Evolutionary conservation across 805 yeast species (phyloP), one percentile per base, ranked within the genome.

Genomic region (Wickerhamiella sergipiensis): DNA sequence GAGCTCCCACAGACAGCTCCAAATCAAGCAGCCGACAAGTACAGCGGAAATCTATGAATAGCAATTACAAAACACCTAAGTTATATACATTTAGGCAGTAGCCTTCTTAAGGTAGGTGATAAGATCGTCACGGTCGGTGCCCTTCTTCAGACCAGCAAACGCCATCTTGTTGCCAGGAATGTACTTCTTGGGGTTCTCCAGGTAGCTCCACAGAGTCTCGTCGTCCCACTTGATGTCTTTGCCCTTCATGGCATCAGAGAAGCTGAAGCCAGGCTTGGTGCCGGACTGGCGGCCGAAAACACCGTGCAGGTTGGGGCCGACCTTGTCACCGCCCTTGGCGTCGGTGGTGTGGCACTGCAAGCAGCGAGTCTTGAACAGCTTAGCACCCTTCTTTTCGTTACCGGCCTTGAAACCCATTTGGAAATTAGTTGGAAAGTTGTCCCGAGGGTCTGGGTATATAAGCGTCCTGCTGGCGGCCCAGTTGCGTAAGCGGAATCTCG

Each of bases 141-240:
- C 83, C 81, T 92, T 92, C 89, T 92, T 92, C 74, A 92, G 81
- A 77, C 98, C 98, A 76, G 96, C 98, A 66, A 90, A 92, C 60
- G 98, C 97, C 98, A 92, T 92, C 85, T 92, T 92, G 78, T 97
- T 92, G 73, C 98, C 98, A 70, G 98, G 98, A 64, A 92, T 88
- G 79, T 88, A 92, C 78, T 92, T 92, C 94, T 92, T 92, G 77
- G 98, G 98, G 85, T 92, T 92, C 75, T 85, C 95, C 73, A 92
- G 81, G 83, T 92, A 92, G 72, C 85, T 95, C 64, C 83, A 78
- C 84, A 92, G 79, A 71, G 87, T 79, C 69, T 88, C 88, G 67
- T 81, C 88, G 60, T 67, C 63, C 98, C 98, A 92, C 54, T 64
- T 63, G 57, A 92, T 95, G 68, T 88, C 94, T 76, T 88, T 88